Evolutionary conservation across 768 basidiomycete species (phyloP), one percentile per base, ranked within the genome.

Genomic region (Lactarius vividus): DNA sequence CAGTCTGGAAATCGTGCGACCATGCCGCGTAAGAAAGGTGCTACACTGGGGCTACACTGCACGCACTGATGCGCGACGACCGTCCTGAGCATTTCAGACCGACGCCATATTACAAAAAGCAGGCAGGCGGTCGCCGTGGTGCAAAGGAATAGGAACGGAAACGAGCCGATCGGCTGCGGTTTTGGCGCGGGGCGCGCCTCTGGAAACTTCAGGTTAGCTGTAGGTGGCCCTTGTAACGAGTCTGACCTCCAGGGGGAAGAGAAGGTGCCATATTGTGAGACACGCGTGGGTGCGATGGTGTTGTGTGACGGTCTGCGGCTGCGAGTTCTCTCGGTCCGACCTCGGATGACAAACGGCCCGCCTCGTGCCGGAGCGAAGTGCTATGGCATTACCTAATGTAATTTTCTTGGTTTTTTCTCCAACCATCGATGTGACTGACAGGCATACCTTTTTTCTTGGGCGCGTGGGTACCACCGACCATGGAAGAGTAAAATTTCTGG

Each of bases 151-250:
- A 88, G 74, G 69, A 85, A 67, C 31, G 82, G 76, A 66, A 82
- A 76, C 65, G 81, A 83, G 61, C 86, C 87, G 64, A 88, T 79
- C 18, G 88, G 88, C 66, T 88, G 81, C 13, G 87, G 87, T 70
- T 84, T 86, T 10, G 80, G 83, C 16, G 83, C 80, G 56, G 78
- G 77, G 39, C 79, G 79, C 7, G 87, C 56, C 40, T 70, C 70
- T 70, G 52, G 26, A 49, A 4, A 15, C 49, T 59, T 49, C 6
- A 53, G 1, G 61, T 67, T 49, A 69, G 65, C 46, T 29, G 52
- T 63, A 29, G 3, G 20, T 28, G 15, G 26, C 7, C 23, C 16
- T 11, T 15, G 10, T n/a, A 42, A 26, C 7, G 57, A 59, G 2
- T 15, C 66, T 65, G 29, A 64, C 63, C 44, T 59, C 66, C 63